These are phyloP conservation scores for Filobasidium floriforme DNA, from an alignment of 768 basidiomycete genomes.

Conservation along the genomic window DNA sequence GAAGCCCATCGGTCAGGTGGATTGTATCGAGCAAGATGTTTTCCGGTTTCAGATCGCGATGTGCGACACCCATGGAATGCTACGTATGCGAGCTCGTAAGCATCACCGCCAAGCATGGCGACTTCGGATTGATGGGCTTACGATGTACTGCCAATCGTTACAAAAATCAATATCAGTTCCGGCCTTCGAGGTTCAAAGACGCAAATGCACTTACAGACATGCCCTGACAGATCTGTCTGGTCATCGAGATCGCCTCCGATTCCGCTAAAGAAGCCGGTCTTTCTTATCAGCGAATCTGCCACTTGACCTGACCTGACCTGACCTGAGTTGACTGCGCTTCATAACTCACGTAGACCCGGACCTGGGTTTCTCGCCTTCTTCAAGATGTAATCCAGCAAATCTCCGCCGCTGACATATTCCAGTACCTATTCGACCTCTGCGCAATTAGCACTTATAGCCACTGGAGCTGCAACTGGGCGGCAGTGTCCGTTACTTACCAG, in stretches of 20 bases:
- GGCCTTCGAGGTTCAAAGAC: background rate
- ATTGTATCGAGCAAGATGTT: conserved; percentile 53
- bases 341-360: conserved; percentile 56
- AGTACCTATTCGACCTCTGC: conserved; percentile 49
- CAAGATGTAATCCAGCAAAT: conserved; percentile 69
- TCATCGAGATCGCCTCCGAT: conserved; percentile 58
- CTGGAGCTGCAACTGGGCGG: background rate
- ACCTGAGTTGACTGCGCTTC: background rate
- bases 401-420: conserved; percentile 79
- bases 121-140: conserved; percentile 23
- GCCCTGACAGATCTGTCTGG: conserved; percentile 71
- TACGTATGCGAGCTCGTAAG: conserved; percentile 15
- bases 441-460: background rate
- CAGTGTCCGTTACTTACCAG: conserved; percentile 36
- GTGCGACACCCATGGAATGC: conserved; percentile 64
- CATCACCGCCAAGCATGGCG: background rate
- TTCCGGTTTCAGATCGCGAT: conserved; percentile 83
- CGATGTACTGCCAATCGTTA: conserved; percentile 14
- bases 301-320: background rate
- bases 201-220: conserved; percentile 40
- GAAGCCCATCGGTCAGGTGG: conserved; percentile 31
- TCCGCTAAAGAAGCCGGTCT: conserved; percentile 40
- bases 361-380: conserved; percentile 33
- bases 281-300: too few species aligned
- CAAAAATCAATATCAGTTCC: background rate